These are phyloP conservation scores for Psilocybe azurescens DNA, from an alignment of 768 basidiomycete species.

Conservation along the genomic window DNA sequence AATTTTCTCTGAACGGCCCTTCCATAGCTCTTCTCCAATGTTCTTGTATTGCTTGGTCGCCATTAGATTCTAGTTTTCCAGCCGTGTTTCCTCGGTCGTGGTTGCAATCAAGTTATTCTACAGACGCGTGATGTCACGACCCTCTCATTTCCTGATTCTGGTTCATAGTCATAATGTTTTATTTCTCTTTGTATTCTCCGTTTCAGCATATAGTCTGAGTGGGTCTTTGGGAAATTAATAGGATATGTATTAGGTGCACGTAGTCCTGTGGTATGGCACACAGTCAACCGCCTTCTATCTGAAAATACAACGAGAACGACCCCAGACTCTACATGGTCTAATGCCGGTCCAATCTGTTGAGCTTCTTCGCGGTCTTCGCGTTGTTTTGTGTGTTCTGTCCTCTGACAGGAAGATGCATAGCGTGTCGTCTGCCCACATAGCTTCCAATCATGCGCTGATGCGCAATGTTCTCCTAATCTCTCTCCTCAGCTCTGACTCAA, in stretches of 20 bases:
- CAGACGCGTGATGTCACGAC: constrained; percentile 35
- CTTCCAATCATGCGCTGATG: constrained; percentile 95
- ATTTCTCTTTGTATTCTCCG: too few relatives aligned
- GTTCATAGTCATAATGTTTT: background rate
- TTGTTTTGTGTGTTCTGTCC: constrained; percentile 94
- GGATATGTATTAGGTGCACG: constrained; percentile 1
- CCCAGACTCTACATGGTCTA: constrained; percentile 14
- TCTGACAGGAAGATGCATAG: constrained; percentile 91
- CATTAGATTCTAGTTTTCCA: constrained; percentile 42
- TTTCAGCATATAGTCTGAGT: background rate
- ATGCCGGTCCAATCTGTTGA: constrained; percentile 82
- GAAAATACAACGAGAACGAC: background rate
- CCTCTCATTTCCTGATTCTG: background rate
- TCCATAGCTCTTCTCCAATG: constrained; percentile 96
- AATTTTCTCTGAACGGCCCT: constrained; percentile 91
- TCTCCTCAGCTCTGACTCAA: constrained; percentile 87
- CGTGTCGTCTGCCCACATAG: constrained; percentile 92
- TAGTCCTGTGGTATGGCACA: background rate
- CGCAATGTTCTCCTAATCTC: constrained; percentile 89
- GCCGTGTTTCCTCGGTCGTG: constrained; percentile 9
- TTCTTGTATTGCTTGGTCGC: constrained; percentile 86
- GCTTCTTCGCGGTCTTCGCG: constrained; percentile 86
- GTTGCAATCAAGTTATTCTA: constrained; percentile 8
- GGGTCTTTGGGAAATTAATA: background rate
- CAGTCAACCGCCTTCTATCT: background rate